phyloP scores from a whole-genome alignment of 768 basidiomycete genomes.

The Lentinus brumalis region DNA sequence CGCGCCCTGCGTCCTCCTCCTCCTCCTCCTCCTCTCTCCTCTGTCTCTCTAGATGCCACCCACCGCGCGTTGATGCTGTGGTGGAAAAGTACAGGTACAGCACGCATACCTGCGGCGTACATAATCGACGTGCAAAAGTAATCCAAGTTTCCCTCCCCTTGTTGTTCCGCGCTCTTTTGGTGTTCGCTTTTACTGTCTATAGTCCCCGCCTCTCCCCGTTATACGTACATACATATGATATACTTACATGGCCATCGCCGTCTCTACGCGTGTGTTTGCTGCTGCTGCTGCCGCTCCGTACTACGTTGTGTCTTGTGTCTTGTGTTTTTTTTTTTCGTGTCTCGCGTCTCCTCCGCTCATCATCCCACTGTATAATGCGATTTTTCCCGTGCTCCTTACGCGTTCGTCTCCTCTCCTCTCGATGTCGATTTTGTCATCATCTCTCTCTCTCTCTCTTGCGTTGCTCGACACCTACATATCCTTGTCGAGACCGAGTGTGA shows the following conservation, averaged over 20 bases:
- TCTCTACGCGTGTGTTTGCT: too few relatives aligned
- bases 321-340: not conserved
- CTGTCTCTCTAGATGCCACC: not conserved
- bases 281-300: too few relatives aligned
- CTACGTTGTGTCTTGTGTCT: not conserved
- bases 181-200: too few relatives aligned
- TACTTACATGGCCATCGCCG: too few relatives aligned
- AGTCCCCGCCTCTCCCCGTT: too few relatives aligned
- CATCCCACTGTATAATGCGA: not conserved
- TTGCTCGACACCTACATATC: conserved; percentile 19
- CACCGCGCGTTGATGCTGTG: not conserved
- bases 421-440: not conserved
- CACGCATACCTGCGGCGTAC: conserved; percentile 13
- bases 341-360: not conserved
- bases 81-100: conserved; percentile 13
- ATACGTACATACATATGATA: too few relatives aligned
- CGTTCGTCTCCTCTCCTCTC: not conserved
- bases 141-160: too few relatives aligned
- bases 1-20: not conserved
- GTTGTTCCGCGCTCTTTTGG: too few relatives aligned
- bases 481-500: conserved; percentile 7
- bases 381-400: not conserved
- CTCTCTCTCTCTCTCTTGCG: conserved; percentile 1
- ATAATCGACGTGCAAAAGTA: not conserved
- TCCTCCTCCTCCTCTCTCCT: not conserved